Evolutionary conservation across 2,329 filamentous ascomycete species (phyloP), one percentile per base, ranked within the genome.

Genomic region (Scleromitrula shiraiana): DNA sequence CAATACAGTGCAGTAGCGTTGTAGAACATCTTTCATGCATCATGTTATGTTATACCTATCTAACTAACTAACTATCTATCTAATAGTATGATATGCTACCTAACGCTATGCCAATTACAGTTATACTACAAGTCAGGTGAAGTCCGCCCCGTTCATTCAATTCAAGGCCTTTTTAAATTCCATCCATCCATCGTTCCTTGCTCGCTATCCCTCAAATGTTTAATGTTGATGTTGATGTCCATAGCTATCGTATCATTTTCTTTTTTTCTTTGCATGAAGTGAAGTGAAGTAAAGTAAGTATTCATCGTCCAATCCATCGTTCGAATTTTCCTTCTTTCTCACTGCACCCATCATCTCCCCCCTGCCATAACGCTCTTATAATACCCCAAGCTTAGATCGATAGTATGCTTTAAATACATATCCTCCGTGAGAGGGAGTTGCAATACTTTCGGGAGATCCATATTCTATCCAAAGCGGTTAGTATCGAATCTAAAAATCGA

Each of bases 391-490:
- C 83, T 82, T 56, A 88, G 70, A 52, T 85, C 78, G 27, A 81
- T 76, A 7, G 84, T 82, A 64, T 90, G 84, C 57, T 77, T 74
- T 51, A 88, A 67, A 57, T 84, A 77, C 32, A 80, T 76, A 64
- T 91, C 85, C 57, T 87, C 82, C 4, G 85, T 88, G 44, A 91
- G 68, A 1, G 82, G 82, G 30, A 85, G 65, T 41, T 72, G 70
- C 26, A 84, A 67, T 26, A 85, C 72, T 45, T 70, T 69, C 10
- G 68, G 66, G 50, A 72, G 48, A 53, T 62, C 65, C 41, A 69
- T 63, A 53, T 71, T 66, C 68, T 71, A 51, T 41, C 35, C 48
- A 5, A 46, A n/a, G 22, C 24, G 14, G 20, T 9, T n/a, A 30
- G 26, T 32, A 23, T 7, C 27, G 20, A 30, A 33, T 20, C 19